Evolutionary conservation across 2,329 filamentous ascomycete species (phyloP).

Genomic region (Cladobotryum mycophilum): DNA sequence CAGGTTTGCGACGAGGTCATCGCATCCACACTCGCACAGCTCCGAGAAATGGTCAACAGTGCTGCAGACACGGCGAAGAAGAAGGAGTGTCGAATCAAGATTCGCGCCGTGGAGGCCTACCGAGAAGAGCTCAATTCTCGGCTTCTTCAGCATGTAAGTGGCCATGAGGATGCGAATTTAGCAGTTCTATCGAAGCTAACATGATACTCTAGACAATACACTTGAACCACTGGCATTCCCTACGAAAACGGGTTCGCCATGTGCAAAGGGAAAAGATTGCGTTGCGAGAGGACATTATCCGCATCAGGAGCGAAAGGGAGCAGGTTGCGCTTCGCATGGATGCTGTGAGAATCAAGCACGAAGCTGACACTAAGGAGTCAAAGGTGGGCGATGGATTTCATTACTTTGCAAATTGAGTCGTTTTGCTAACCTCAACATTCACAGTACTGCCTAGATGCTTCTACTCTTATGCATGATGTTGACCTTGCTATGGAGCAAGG

Average conservation of each 20-base stretch:
- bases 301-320: slow-evolving; percentile 53
- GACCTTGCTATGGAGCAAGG: slow-evolving; percentile 51
- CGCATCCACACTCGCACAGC: slow-evolving; percentile 40
- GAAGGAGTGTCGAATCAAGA: slow-evolving; percentile 50
- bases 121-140: slow-evolving; percentile 49
- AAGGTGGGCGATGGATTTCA: slow-evolving; percentile 34
- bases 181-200: neutral
- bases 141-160: slow-evolving; percentile 53
- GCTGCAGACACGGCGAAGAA: slow-evolving; percentile 41
- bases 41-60: slow-evolving; percentile 34
- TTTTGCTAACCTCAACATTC: neutral
- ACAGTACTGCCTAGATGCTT: slow-evolving; percentile 46
- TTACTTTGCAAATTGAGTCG: neutral
- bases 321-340: slow-evolving; percentile 58
- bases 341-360: slow-evolving; percentile 53
- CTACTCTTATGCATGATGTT: slow-evolving; percentile 54
- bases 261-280: slow-evolving; percentile 51
- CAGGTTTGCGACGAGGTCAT: slow-evolving; percentile 57
- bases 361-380: slow-evolving; percentile 45
- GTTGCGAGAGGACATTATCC: slow-evolving; percentile 54
- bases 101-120: slow-evolving; percentile 52
- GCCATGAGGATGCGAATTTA: neutral
- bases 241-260: slow-evolving; percentile 51
- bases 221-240: slow-evolving; percentile 51
- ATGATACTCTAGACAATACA: slow-evolving; percentile 44